These are phyloP conservation scores for Candida adriatica DNA, from an alignment of 805 yeast species.

Conservation along the genomic window DNA sequence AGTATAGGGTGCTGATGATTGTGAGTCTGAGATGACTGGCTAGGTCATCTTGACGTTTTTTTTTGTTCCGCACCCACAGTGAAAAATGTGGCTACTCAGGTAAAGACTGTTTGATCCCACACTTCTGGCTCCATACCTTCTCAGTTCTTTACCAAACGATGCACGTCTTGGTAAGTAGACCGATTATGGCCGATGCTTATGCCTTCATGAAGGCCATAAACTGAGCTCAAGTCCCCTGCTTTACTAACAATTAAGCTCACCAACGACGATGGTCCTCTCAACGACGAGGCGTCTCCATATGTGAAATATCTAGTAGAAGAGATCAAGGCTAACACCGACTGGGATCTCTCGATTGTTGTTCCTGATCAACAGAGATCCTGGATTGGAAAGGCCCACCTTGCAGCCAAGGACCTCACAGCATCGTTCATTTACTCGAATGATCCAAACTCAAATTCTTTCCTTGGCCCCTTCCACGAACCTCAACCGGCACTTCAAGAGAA, in stretches of 20 bases:
- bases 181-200: no score
- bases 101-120: no score
- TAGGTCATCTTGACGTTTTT: no score
- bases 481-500: conserved; percentile 31
- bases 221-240: no score
- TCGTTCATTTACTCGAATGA: conserved; percentile 57
- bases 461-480: conserved; percentile 62
- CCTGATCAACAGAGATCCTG: conserved; percentile 85
- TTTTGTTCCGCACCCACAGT: no score
- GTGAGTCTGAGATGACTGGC: no score
- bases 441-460: conserved; percentile 40
- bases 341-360: conserved; percentile 80
- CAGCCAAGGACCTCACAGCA: conserved; percentile 58
- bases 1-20: neutral
- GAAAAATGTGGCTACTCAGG: no score
- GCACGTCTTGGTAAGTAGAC: conserved; percentile 16
- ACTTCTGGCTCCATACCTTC: no score
- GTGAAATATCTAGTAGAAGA: conserved; percentile 75
- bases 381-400: conserved; percentile 97
- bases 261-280: conserved; percentile 95
- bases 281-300: conserved; percentile 75
- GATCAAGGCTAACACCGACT: conserved; percentile 55
- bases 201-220: no score
- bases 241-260: conserved; percentile 45
- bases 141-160: conserved; percentile 1